Evolutionary conservation across 805 yeast species (phyloP).

Genomic region (Myxozyma vanderwaltii): DNA sequence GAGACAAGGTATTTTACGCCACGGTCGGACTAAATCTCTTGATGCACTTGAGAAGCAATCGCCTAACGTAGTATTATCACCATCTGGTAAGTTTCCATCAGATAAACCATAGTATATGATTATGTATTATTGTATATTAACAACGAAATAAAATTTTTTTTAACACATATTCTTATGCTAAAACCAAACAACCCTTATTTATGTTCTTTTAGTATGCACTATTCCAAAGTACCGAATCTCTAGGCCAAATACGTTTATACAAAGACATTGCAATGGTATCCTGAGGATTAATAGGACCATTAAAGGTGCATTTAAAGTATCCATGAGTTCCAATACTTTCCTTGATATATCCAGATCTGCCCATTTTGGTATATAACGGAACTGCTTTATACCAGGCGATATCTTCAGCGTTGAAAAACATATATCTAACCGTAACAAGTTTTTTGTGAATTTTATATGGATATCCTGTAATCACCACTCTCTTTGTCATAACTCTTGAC

Average conservation of each 20-base stretch:
- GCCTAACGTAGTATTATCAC: background rate
- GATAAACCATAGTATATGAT: background rate
- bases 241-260: constrained; percentile 93
- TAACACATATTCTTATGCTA: background rate
- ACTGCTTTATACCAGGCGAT: constrained; percentile 86
- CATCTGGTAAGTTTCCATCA: background rate
- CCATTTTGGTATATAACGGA: constrained; percentile 89
- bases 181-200: background rate
- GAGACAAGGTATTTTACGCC: background rate
- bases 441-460: constrained; percentile 93
- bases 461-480: constrained; percentile 88
- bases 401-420: constrained; percentile 93
- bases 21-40: background rate
- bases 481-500: constrained; percentile 79
- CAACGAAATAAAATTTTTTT: background rate
- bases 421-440: constrained; percentile 89
- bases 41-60: background rate
- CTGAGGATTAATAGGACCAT: constrained; percentile 85
- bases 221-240: constrained; percentile 32
- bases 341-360: constrained; percentile 91
- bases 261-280: constrained; percentile 93
- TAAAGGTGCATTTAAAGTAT: constrained; percentile 93
- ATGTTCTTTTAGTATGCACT: constrained; percentile 12
- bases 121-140: no score
- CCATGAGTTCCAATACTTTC: constrained; percentile 98